Base-by-base conservation (phyloP, 1,139 yeast species). In the Wickerhamomyces sp. region DNA sequence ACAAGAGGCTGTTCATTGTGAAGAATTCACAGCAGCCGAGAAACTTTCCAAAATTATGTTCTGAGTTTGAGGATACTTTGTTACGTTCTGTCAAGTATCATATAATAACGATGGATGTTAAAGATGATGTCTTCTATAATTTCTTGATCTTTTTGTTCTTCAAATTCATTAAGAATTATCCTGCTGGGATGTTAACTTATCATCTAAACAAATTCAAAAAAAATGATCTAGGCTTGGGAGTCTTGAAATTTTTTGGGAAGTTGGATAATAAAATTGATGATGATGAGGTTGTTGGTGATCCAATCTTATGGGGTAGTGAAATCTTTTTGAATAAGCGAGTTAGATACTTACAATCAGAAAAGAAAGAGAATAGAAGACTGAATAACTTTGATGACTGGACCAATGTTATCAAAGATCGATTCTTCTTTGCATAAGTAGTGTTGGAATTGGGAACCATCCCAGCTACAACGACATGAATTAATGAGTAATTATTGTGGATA, bases 31-130 rank as follows among this genome's bases (percentile, higher is more conserved):
- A 46, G 41, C 45, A 36, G 39, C 45, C 59, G 5, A 48, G 62
- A 45, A 58, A 58, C 38, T 58, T 52, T 44, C 56, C 60, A 36
- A 51, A 50, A 33, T 49, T 58, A 8, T 50, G 52, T 37, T 51
- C 55, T 11, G 62, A 58, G 32, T 57, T 49, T 45, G 58, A 56
- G 40, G 61, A 58, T 33, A 35, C 51, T 5, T 36, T 56, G 36
- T 26, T 45, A 4, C 42, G 48, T 23, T 29, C 37, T 7, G 34
- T 39, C 38, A 41, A 31, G 11, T 41, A 11, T 11, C 14, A n/a
- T 27, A 15, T 38, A 7, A 14, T 27, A n/a, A 32, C 18, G 6
- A 23, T 38, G 18, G 31, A n/a, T 9, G 41, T 37, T 3, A 32
- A 31, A 13, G 57, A 54, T 32, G 48, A 49, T 36, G 36, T 36